These are phyloP conservation scores for Butyriboletus loyo DNA, from an alignment of 768 basidiomycete genomes.

Conservation along the genomic window DNA sequence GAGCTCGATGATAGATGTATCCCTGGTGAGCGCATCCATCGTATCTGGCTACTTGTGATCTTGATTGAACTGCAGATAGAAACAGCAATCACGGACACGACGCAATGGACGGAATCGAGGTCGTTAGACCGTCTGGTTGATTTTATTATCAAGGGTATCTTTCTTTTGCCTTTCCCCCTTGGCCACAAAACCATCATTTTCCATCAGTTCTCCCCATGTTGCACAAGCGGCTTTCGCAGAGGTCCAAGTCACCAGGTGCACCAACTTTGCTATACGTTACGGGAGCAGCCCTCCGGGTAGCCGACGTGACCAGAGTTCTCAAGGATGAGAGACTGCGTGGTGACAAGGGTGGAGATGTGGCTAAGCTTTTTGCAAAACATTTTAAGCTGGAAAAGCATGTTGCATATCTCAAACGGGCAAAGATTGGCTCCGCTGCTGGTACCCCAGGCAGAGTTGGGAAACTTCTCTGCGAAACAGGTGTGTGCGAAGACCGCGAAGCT, in stretches of 20 bases:
- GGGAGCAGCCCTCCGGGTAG: constrained; percentile 89
- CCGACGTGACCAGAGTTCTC: constrained; percentile 75
- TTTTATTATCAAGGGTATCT: constrained; percentile 73
- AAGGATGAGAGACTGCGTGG: constrained; percentile 67
- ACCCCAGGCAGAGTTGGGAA: constrained; percentile 92
- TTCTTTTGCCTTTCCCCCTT: neutral
- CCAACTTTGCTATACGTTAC: constrained; percentile 85
- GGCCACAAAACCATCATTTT: neutral
- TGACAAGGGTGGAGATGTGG: constrained; percentile 87
- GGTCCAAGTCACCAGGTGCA: constrained; percentile 73
- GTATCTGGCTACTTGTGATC: constrained; percentile 24
- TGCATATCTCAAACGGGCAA: constrained; percentile 78
- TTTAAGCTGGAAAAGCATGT: constrained; percentile 89
- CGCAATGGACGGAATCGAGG: constrained; percentile 65
- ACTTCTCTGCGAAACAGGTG: constrained; percentile 69
- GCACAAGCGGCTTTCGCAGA: constrained; percentile 67
- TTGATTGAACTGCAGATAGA: constrained; percentile 61
- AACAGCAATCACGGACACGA: constrained; percentile 72
- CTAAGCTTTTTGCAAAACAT: constrained; percentile 94
- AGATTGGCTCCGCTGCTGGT: constrained; percentile 84
- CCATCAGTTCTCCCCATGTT: constrained; percentile 61
- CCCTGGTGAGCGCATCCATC: constrained; percentile 54
- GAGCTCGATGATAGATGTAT: constrained; percentile 80
- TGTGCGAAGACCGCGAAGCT: constrained; percentile 16
- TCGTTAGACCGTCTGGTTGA: constrained; percentile 67